phyloP scores from a whole-genome alignment of 805 yeast genomes.

The Candida cerambycidarum region DNA sequence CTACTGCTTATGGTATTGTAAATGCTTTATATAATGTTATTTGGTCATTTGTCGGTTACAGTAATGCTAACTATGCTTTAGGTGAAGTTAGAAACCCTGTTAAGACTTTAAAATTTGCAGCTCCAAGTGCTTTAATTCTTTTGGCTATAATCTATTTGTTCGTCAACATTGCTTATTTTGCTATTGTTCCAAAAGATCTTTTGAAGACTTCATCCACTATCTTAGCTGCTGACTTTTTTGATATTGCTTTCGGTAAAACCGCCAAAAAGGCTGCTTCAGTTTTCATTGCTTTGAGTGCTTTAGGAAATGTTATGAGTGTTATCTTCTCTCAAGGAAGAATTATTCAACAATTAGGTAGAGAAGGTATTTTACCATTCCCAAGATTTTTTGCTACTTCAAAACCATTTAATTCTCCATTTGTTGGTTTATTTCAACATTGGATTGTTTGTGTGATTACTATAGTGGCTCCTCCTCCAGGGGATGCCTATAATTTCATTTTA shows the following conservation, averaged over 20 bases:
- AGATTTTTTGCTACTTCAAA: slow-evolving; percentile 65
- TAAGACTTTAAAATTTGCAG: slow-evolving; percentile 66
- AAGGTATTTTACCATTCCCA: slow-evolving; percentile 76
- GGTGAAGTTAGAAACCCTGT: slow-evolving; percentile 78
- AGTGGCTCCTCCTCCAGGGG: slow-evolving; percentile 83
- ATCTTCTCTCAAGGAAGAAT: slow-evolving; percentile 81
- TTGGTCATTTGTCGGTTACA: slow-evolving; percentile 83
- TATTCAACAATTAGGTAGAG: slow-evolving; percentile 78
- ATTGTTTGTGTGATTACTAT: slow-evolving; percentile 70
- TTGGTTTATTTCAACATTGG: slow-evolving; percentile 77
- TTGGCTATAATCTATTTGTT: slow-evolving; percentile 70
- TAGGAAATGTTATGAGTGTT: slow-evolving; percentile 80
- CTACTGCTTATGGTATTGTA: slow-evolving; percentile 67
- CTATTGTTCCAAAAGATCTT: slow-evolving; percentile 71
- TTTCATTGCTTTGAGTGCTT: slow-evolving; percentile 76
- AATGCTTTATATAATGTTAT: slow-evolving; percentile 79
- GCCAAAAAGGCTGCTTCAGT: slow-evolving; percentile 76
- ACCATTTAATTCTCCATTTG: slow-evolving; percentile 73
- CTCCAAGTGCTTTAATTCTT: slow-evolving; percentile 66
- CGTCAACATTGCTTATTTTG: slow-evolving; percentile 76
- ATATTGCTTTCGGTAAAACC: slow-evolving; percentile 62
- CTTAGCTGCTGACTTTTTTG: slow-evolving; percentile 75
- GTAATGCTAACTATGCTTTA: slow-evolving; percentile 79
- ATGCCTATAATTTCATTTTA: slow-evolving; percentile 78
- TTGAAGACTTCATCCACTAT: slow-evolving; percentile 62